Evolutionary conservation across 805 yeast genomes (phyloP).

Genomic region (Nakazawaea molendinolei): DNA sequence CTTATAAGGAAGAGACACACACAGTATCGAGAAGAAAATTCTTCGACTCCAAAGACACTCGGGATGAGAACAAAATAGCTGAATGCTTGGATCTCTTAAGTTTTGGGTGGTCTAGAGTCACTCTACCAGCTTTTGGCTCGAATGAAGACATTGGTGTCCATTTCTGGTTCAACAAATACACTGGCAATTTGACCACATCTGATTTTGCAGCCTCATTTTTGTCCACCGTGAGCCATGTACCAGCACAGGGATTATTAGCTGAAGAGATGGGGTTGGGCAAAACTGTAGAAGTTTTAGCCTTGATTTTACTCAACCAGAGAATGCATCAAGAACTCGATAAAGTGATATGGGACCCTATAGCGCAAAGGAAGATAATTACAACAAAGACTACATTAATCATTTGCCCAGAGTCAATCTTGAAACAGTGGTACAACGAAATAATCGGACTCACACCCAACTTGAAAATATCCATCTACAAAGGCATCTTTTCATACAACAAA

Average conservation of each 20-base stretch:
- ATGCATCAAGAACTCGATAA: slow-evolving; percentile 5
- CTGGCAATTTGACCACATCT: slow-evolving; percentile 37
- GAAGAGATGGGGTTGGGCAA: slow-evolving; percentile 99
- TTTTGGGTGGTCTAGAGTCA: slow-evolving; percentile 46
- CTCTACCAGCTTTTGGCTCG: not conserved
- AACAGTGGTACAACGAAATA: slow-evolving; percentile 85
- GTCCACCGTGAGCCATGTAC: slow-evolving; percentile 8
- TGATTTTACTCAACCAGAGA: slow-evolving; percentile 58
- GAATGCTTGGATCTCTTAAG: slow-evolving; percentile 32
- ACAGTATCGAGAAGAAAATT: slow-evolving; percentile 19
- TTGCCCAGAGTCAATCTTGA: slow-evolving; percentile 76
- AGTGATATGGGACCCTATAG: slow-evolving; percentile 30
- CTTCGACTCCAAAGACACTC: slow-evolving; percentile 13
- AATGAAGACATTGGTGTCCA: slow-evolving; percentile 1
- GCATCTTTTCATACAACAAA: slow-evolving; percentile 31
- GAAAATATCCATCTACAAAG: slow-evolving; percentile 58
- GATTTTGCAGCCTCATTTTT: slow-evolving; percentile 24
- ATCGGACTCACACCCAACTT: slow-evolving; percentile 49
- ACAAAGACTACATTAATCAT: slow-evolving; percentile 74
- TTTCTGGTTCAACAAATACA: slow-evolving; percentile 44
- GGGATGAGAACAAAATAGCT: slow-evolving; percentile 21
- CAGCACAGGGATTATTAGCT: slow-evolving; percentile 63
- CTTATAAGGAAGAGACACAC: slow-evolving; percentile 23
- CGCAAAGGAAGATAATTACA: slow-evolving; percentile 37
- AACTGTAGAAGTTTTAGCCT: slow-evolving; percentile 75